Base-by-base conservation (phyloP, 1,139 yeast species). In the Meyerozyma elateridarum region DNA sequence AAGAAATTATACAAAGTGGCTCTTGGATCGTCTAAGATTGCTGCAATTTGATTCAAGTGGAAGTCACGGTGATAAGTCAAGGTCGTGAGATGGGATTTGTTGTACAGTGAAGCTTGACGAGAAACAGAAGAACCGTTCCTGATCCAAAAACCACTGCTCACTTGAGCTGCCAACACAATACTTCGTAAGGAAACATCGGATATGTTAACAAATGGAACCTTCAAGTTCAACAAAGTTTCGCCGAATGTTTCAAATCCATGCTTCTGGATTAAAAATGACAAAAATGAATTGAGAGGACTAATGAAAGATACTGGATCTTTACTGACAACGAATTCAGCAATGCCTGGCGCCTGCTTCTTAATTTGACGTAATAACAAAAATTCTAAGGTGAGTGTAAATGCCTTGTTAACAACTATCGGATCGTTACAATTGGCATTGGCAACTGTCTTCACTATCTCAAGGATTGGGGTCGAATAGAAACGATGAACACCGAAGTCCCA, bases 61-160 rank as follows among this genome's bases (percentile, higher is more conserved):
- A 82, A 52, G 45, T 80, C 87, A 33, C 72, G 54, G 34, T 49
- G 46, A 36, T 52, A 65, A 0, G 67, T 50, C 11, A 48, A 35
- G 19, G 55, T 78, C 48, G 45, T 59, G 59, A 60, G 65, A 41
- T 46, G 40, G 19, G 59, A 43, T 17, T 54, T 64, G 25, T 54
- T 46, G 37, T 66, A 64, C 22, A 61, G 43, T 1, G 60, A 41
- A 1, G 69, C 73, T 44, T 75, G 79, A 30, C 70, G 64, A 3
- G 76, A 54, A 2, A 70, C 72, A 5, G 73, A 59, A 30, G 61
- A 46, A n/a, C 85, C 85, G 51, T 91, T 91, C 52, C 97, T 73
- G 3, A 91, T 85, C 97, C 97, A 91, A 39, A 82, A 74, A 0
- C 95, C 95, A 2, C 76, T 70, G 29, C 77, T 75, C 11, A 88